Evolutionary conservation across 2,329 filamentous ascomycete genomes (phyloP).

Genomic region (Claviceps digitariae): DNA sequence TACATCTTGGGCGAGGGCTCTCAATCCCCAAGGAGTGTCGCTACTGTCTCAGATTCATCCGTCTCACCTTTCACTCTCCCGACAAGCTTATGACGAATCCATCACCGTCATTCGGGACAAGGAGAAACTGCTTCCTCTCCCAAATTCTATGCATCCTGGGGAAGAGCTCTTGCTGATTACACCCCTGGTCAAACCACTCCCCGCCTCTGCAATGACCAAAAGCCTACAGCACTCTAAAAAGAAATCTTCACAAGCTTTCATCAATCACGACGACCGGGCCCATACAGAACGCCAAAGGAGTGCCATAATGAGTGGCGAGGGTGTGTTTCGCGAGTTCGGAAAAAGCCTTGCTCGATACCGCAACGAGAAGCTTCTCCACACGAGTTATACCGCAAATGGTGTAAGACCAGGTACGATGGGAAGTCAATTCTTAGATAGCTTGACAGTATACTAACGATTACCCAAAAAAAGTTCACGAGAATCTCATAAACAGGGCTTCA

Average conservation of each 20-base stretch:
- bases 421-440: not conserved
- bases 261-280: constrained; percentile 39
- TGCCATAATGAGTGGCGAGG: constrained; percentile 77
- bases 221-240: constrained; percentile 45
- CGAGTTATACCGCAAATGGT: constrained; percentile 88
- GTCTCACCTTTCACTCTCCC: constrained; percentile 67
- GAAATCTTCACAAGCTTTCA: constrained; percentile 19
- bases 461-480: constrained; percentile 57
- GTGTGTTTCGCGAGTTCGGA: constrained; percentile 81
- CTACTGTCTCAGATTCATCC: constrained; percentile 71
- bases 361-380: constrained; percentile 78
- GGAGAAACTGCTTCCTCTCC: constrained; percentile 69
- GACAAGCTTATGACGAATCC: constrained; percentile 77
- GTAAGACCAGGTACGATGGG: constrained; percentile 52
- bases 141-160: constrained; percentile 65
- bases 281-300: constrained; percentile 44
- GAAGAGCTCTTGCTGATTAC: constrained; percentile 86
- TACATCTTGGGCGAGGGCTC: constrained; percentile 79
- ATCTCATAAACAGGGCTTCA: constrained; percentile 75
- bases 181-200: constrained; percentile 81
- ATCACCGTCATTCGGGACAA: constrained; percentile 90
- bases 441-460: constrained; percentile 4
- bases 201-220: constrained; percentile 72
- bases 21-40: constrained; percentile 71
- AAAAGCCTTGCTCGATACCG: constrained; percentile 74